phyloP scores from a whole-genome alignment of 2,329 filamentous ascomycete genomes.

The Nemania diffusa region DNA sequence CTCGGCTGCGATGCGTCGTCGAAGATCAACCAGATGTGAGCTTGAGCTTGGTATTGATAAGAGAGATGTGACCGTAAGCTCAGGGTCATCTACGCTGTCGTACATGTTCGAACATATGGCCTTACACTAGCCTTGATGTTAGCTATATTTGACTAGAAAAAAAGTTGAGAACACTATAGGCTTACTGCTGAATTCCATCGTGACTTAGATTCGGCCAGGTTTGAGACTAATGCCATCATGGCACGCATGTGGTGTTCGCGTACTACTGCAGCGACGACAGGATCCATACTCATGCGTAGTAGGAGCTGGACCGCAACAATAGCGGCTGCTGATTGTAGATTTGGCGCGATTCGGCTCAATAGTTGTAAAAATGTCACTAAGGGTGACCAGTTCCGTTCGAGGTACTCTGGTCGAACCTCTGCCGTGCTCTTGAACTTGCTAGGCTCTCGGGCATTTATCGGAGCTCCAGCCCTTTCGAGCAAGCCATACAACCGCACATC shows the following conservation, averaged over 20 bases:
- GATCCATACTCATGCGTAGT: slow-evolving; percentile 66
- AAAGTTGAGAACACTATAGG: slow-evolving; percentile 21
- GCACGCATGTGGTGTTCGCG: slow-evolving; percentile 48
- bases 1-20: slow-evolving; percentile 72
- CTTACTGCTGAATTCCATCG: slow-evolving; percentile 58
- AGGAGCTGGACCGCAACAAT: slow-evolving; percentile 59
- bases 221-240: slow-evolving; percentile 56
- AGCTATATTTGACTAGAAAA: background rate
- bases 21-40: slow-evolving; percentile 65
- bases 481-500: slow-evolving; percentile 60
- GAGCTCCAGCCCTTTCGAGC: slow-evolving; percentile 69
- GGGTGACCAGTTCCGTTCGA: slow-evolving; percentile 58
- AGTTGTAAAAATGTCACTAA: slow-evolving; percentile 58
- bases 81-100: slow-evolving; percentile 57
- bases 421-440: slow-evolving; percentile 42
- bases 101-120: slow-evolving; percentile 61
- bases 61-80: slow-evolving; percentile 68
- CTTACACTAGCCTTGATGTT: slow-evolving; percentile 56
- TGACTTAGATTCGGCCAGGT: slow-evolving; percentile 52
- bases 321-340: slow-evolving; percentile 50
- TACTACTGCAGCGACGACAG: slow-evolving; percentile 51
- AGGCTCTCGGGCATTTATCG: slow-evolving; percentile 55
- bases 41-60: slow-evolving; percentile 66
- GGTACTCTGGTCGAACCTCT: slow-evolving; percentile 47
- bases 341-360: slow-evolving; percentile 52